Percentiles rank a stretch among this genome's conserved stretches.
Conservation (phyloP, 73 alveolate genomes). For the Symbiodinium pilosum region DNA sequence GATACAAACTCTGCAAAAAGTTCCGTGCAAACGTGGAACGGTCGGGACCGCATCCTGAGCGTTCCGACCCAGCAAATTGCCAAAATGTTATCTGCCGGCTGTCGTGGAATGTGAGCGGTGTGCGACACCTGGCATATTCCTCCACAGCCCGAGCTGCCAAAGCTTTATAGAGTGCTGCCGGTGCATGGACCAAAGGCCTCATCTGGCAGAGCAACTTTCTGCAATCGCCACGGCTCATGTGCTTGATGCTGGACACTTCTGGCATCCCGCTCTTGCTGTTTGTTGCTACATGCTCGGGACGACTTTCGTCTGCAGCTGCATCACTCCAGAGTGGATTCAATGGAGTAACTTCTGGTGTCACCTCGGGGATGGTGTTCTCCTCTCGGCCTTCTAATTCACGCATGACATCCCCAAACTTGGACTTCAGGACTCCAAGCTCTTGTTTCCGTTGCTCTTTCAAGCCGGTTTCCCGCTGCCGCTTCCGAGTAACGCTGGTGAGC, state of each 20-base stretch:
- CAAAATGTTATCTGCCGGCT: slow-evolving; percentile 63
- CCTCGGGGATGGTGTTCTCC: background rate
- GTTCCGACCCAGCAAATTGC: slow-evolving; percentile 40
- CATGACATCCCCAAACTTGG: slow-evolving; percentile 60
- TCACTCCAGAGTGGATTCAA: background rate
- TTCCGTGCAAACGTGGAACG: slow-evolving; percentile 8
- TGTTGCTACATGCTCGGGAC: background rate
- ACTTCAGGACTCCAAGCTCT: slow-evolving; percentile 2
- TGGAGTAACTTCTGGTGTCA: background rate
- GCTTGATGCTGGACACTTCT: slow-evolving; percentile 23
- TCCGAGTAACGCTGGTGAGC: slow-evolving; percentile 43
- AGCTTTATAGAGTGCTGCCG: slow-evolving; percentile 40
- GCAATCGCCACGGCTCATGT: slow-evolving; percentile 45
- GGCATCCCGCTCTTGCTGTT: background rate
- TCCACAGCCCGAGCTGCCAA: slow-evolving; percentile 55
- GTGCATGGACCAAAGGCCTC: slow-evolving; percentile 57
- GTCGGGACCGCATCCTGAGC: slow-evolving; percentile 24
- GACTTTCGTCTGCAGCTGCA: background rate
- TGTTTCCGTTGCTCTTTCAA: slow-evolving; percentile 29
- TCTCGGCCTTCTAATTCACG: slow-evolving; percentile 15
- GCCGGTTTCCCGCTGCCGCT: slow-evolving; percentile 42
- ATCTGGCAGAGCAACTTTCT: slow-evolving; percentile 42
- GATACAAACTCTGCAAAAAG: background rate
- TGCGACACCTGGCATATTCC: slow-evolving; percentile 9
- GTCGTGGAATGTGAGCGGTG: slow-evolving; percentile 22